Evolutionary conservation across 2,329 filamentous ascomycete species (phyloP), one percentile per base, ranked within the genome.

Genomic region (Fusarium ambrosium): DNA sequence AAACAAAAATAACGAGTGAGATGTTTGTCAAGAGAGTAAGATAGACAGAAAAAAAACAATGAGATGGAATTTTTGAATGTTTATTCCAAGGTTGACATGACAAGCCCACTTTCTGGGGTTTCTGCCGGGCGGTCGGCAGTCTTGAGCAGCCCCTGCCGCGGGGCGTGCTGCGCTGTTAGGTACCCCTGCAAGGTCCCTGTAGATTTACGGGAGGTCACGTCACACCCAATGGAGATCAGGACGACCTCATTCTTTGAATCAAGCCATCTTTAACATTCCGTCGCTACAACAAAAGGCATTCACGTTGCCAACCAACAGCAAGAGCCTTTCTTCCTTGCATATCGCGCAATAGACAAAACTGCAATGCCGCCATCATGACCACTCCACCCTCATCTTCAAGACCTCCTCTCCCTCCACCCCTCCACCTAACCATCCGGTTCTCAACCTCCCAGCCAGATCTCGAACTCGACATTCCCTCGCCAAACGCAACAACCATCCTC

Each of bases 391-490:
- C 73, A 66, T 70, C 72, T 1, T 69, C 74, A 14, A 55, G 48
- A 5, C 78, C 59, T 16, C 69, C 74, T 66, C 69, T 79, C 59
- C 77, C 77, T 64, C 80, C 82, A 22, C 88, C 88, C 37, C 87
- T 98, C 66, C 91, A 93, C 79, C 88, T 98, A 55, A 96, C 94
- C 41, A 92, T 98, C 82, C 95, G 96, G 82, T 98, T 99, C 89
- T 95, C 95, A 63, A 92, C 92, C 70, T 92, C 94, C 1, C 89
- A 96, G 67, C 92, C 95, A 18, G 97, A 98, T 82, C 89, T 98
- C 43, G 89, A 92, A 45, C 89, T 98, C 70, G 91, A 94, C 79
- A 91, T 98, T 79, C 83, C 90, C 59, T 85, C 87, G 7, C 94
- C 95, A 0, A 83, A 87, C 58, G 87, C 87, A 36, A 95, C 93